Conservation (phyloP, 306 rosid genomes). For the Trifolium repens region DNA sequence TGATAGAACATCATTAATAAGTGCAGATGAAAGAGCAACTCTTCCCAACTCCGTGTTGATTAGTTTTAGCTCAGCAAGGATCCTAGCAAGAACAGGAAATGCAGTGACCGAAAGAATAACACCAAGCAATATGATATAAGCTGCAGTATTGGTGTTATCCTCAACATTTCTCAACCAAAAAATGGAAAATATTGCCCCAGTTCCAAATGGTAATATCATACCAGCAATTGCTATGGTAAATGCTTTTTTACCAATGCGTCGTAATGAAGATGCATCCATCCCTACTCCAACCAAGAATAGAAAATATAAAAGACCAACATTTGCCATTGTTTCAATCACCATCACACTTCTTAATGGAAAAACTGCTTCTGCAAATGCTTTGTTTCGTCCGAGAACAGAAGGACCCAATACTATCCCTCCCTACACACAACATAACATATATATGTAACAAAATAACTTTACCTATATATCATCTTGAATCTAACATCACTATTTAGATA, state of each 20-base stretch:
- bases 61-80: slow-evolving; percentile 80
- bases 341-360: slow-evolving; percentile 76
- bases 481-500: no score
- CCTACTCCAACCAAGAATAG: slow-evolving; percentile 78
- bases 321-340: slow-evolving; percentile 81
- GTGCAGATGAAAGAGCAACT: slow-evolving; percentile 75
- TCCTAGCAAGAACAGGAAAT: slow-evolving; percentile 76
- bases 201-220: slow-evolving; percentile 68
- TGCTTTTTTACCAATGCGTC: slow-evolving; percentile 64
- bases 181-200: slow-evolving; percentile 59
- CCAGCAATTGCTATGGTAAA: slow-evolving; percentile 57
- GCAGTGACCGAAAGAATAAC: slow-evolving; percentile 78
- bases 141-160: background rate
- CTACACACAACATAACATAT: slow-evolving; percentile 41
- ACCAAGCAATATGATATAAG: slow-evolving; percentile 70
- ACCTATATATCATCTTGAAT: no score
- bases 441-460: slow-evolving; percentile 1
- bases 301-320: slow-evolving; percentile 74
- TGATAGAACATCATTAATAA: slow-evolving; percentile 69
- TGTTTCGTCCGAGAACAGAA: slow-evolving; percentile 64
- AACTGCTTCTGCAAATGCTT: slow-evolving; percentile 47
- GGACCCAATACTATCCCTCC: slow-evolving; percentile 89
- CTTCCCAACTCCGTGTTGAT: slow-evolving; percentile 73
- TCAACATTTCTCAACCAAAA: slow-evolving; percentile 7
- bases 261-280: slow-evolving; percentile 63